Conservation (phyloP, 2,329 filamentous ascomycete species). For the Aspergillus cejpii region DNA sequence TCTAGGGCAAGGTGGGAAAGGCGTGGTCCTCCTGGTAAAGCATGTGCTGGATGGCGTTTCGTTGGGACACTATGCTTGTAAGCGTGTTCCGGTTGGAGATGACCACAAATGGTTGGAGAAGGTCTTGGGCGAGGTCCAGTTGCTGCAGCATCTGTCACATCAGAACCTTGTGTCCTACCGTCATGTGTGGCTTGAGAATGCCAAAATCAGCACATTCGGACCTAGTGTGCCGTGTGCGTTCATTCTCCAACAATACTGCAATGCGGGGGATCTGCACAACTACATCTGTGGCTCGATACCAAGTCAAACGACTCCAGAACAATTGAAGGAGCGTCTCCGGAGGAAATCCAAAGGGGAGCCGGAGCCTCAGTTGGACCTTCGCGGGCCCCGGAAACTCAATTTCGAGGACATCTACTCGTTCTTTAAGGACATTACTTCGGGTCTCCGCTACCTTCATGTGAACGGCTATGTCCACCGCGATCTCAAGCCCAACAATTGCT, state of each 20-base stretch:
- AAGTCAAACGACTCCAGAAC: slow-evolving; percentile 62
- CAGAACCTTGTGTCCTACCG: slow-evolving; percentile 94
- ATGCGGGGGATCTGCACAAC: slow-evolving; percentile 79
- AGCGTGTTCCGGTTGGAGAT: slow-evolving; percentile 89
- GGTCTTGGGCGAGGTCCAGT: slow-evolving; percentile 84
- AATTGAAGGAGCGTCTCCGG: slow-evolving; percentile 80
- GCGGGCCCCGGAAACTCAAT: slow-evolving; percentile 51
- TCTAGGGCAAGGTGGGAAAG: slow-evolving; percentile 84
- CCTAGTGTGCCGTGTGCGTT: slow-evolving; percentile 92
- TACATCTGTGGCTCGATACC: slow-evolving; percentile 70
- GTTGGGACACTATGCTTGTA: slow-evolving; percentile 90
- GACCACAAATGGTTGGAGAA: slow-evolving; percentile 95
- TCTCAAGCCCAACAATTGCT: slow-evolving; percentile 90
- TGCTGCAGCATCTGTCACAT: slow-evolving; percentile 85
- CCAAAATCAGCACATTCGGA: slow-evolving; percentile 74
- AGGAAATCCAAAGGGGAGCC: slow-evolving; percentile 70
- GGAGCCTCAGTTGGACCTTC: slow-evolving; percentile 54
- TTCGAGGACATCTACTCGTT: slow-evolving; percentile 96
- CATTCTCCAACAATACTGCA: slow-evolving; percentile 96
- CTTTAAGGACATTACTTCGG: slow-evolving; percentile 91
- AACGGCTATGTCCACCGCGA: slow-evolving; percentile 95
- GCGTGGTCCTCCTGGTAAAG: slow-evolving; percentile 86
- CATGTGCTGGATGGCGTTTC: slow-evolving; percentile 86
- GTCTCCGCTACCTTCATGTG: slow-evolving; percentile 78
- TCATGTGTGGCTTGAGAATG: slow-evolving; percentile 94